These are phyloP conservation scores for Zymoseptoria pseudotritici DNA, from an alignment of 2,329 filamentous ascomycete genomes.

Conservation along the genomic window DNA sequence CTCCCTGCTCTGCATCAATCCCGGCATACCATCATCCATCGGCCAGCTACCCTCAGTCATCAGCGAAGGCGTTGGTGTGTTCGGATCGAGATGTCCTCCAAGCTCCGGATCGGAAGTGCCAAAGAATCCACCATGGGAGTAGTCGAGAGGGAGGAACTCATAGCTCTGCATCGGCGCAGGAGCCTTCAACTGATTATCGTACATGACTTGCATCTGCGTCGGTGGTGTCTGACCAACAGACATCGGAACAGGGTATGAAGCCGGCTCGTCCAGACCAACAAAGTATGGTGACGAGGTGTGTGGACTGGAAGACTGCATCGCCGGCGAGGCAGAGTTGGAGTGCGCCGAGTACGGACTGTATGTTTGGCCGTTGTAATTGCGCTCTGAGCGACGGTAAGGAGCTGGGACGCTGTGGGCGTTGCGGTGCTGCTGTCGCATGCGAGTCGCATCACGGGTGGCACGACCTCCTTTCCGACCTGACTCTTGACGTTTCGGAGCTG, in stretches of 20 bases:
- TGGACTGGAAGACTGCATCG: conserved; percentile 1
- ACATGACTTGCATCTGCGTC: conserved; percentile 5
- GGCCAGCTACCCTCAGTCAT: conserved; percentile 24
- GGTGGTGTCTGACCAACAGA: conserved; percentile 11
- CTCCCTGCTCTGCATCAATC: conserved; percentile 13
- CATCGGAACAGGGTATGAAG: conserved; percentile 5
- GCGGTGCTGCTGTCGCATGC: conserved; percentile 15
- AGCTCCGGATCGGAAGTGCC: conserved; percentile 15
- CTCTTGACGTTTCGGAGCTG: conserved; percentile 35
- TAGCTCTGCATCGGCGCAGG: conserved; percentile 4
- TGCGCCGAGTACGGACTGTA: conserved; percentile 10
- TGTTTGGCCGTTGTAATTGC: conserved; percentile 1
- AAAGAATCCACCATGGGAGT: conserved; percentile 11
- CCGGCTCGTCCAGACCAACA: conserved; percentile 8
- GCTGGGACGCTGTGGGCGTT: conserved; percentile 4
- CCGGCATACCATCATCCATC: conserved; percentile 18
- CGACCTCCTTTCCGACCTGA: conserved; percentile 41
- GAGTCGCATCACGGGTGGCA: conserved; percentile 30
- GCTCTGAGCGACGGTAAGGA: conserved; percentile 5
- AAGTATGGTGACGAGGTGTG: conserved; percentile 18
- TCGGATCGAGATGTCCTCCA: not conserved
- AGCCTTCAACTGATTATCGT: conserved; percentile 3
- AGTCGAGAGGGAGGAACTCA: conserved; percentile 10
- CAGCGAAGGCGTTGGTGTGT: conserved; percentile 21
- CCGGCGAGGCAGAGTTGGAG: conserved; percentile 2